Percentiles rank a stretch among this genome's conserved stretches.
Conservation (phyloP, 352 stramenopile genomes). For the Phytophthora aleatoria region DNA sequence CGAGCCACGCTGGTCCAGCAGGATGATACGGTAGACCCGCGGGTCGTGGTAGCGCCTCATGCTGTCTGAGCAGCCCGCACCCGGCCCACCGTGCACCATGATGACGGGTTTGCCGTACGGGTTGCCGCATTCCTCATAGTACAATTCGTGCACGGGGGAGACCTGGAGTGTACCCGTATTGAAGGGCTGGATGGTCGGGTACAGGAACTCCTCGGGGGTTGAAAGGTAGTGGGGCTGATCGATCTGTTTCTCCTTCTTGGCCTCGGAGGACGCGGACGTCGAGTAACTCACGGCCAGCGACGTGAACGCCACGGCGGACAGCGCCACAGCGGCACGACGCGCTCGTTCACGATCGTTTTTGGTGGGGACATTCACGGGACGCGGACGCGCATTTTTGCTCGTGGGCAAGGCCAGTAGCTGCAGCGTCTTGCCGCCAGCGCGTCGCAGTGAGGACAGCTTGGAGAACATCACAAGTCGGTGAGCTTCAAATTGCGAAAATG, state of each 20-base stretch:
- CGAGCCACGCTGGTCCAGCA: constrained; percentile 94
- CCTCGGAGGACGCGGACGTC: constrained; percentile 29
- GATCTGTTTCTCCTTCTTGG: constrained; percentile 14
- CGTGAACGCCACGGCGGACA: constrained; percentile 35
- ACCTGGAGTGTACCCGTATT: constrained; percentile 83
- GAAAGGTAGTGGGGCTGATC: constrained; percentile 43
- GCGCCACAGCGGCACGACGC: constrained; percentile 21
- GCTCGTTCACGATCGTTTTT: constrained; percentile 20
- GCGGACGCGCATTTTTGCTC: constrained; percentile 22
- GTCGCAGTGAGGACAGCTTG: constrained; percentile 22
- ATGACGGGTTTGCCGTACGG: constrained; percentile 90
- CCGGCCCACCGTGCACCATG: constrained; percentile 95
- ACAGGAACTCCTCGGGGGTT: constrained; percentile 74
- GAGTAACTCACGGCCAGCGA: constrained; percentile 35
- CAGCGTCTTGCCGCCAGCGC: constrained; percentile 31
- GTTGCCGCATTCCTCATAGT: constrained; percentile 92
- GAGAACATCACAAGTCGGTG: constrained; percentile 30
- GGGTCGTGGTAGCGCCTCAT: constrained; percentile 95
- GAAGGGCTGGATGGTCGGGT: constrained; percentile 83
- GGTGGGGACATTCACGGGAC: constrained; percentile 30
- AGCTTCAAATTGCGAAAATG: constrained; percentile 1
- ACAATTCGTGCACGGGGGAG: constrained; percentile 85
- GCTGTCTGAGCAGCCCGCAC: constrained; percentile 84
- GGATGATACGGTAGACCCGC: constrained; percentile 90
- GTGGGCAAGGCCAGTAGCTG: constrained; percentile 32